These are phyloP conservation scores for Plasmodium coatneyi DNA, from an alignment of 169 alveolate genomes.

Conservation along the genomic window DNA sequence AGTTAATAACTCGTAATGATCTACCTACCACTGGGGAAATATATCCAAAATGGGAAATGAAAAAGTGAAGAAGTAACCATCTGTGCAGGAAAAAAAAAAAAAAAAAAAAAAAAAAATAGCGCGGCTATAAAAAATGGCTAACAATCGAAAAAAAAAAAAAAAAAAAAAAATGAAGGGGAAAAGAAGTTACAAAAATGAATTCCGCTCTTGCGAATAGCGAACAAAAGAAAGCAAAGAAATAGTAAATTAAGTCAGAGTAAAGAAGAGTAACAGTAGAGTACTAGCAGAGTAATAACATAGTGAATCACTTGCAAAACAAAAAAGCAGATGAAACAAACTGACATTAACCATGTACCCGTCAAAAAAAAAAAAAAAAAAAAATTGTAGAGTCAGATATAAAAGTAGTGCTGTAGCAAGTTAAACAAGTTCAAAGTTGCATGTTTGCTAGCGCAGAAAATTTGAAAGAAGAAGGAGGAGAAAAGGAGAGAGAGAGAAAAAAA, in stretches of 20 bases:
- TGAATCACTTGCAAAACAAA: background rate
- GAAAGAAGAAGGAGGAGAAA: conserved; percentile 9
- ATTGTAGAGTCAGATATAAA: background rate
- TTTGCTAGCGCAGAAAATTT: background rate
- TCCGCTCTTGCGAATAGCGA: background rate
- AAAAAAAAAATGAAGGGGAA: conserved; percentile 19
- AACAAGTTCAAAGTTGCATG: background rate
- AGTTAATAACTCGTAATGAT: background rate
- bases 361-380: background rate
- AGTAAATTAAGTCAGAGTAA: background rate
- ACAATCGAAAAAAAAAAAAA: conserved; percentile 20
- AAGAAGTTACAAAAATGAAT: conserved; percentile 20
- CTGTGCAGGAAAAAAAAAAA: background rate
- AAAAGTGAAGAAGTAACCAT: conserved; percentile 10
- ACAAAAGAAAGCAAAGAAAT: background rate
- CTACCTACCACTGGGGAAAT: background rate
- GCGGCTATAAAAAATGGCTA: conserved; percentile 4
- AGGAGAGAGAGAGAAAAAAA: background rate
- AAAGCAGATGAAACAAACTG: conserved; percentile 3
- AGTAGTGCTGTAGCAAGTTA: background rate
- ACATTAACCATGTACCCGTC: conserved; percentile 1
- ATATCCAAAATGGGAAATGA: background rate
- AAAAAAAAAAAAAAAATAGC: background rate
- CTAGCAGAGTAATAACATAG: background rate
- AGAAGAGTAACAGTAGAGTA: background rate